These are phyloP conservation scores for Pestalotiopsis sp. DNA, from an alignment of 2,329 filamentous ascomycete genomes.

Conservation along the genomic window DNA sequence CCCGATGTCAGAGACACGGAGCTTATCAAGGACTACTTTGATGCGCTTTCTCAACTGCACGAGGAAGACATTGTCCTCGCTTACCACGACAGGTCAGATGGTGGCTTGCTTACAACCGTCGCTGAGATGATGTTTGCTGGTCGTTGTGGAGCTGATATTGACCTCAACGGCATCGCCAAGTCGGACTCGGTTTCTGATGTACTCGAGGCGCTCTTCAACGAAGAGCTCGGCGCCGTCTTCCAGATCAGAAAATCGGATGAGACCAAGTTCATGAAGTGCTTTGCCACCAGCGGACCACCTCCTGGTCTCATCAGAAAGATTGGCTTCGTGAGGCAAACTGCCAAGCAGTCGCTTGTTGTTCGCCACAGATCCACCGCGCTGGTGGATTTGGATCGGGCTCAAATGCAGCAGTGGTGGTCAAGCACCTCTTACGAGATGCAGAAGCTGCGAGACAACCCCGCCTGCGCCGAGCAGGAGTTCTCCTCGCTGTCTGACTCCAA, in stretches of 20 bases:
- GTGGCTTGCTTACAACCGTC: slow-evolving; percentile 85
- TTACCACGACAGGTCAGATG: slow-evolving; percentile 93
- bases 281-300: slow-evolving; percentile 85
- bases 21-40: slow-evolving; percentile 85
- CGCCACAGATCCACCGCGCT: slow-evolving; percentile 69
- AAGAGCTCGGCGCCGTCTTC: slow-evolving; percentile 95
- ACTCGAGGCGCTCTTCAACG: slow-evolving; percentile 85
- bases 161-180: slow-evolving; percentile 72
- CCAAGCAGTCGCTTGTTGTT: slow-evolving; percentile 76
- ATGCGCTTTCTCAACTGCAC: slow-evolving; percentile 71
- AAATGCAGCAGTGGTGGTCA: slow-evolving; percentile 86
- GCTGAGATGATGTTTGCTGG: slow-evolving; percentile 99
- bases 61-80: slow-evolving; percentile 68
- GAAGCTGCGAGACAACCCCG: slow-evolving; percentile 82
- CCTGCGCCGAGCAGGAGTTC: slow-evolving; percentile 82
- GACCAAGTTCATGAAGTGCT: slow-evolving; percentile 82
- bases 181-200: slow-evolving; percentile 63
- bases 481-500: slow-evolving; percentile 70
- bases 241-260: slow-evolving; percentile 86
- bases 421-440: slow-evolving; percentile 91
- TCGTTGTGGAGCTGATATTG: slow-evolving; percentile 81
- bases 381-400: slow-evolving; percentile 66
- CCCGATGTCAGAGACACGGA: slow-evolving; percentile 85
- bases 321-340: slow-evolving; percentile 67
- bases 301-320: slow-evolving; percentile 81